A percentile compares a stretch with the other conserved stretches of the same genome.
These are phyloP conservation scores for Castanea sativa DNA, from an alignment of 306 rosid species.

Conservation along the genomic window DNA sequence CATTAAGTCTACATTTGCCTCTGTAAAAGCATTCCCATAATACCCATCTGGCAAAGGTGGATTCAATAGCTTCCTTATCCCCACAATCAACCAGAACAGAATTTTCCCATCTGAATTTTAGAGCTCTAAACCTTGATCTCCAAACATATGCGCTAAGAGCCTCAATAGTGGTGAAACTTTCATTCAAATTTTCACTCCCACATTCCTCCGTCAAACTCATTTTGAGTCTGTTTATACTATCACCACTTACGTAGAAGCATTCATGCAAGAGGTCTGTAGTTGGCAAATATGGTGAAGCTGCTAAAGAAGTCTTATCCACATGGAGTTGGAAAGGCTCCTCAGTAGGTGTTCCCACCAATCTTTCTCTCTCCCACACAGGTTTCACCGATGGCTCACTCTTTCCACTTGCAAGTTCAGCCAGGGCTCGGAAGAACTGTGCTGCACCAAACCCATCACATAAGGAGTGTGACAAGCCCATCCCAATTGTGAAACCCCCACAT, in stretches of 20 bases:
- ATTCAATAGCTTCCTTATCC: slow-evolving; percentile 39
- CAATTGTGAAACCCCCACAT: slow-evolving; percentile 53
- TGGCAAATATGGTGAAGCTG: slow-evolving; percentile 47
- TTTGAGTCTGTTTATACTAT: slow-evolving; percentile 41
- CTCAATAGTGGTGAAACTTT: slow-evolving; percentile 48
- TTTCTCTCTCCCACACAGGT: slow-evolving; percentile 55
- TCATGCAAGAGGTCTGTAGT: slow-evolving; percentile 32
- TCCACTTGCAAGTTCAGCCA: slow-evolving; percentile 47
- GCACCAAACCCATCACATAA: slow-evolving; percentile 53
- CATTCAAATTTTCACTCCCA: not conserved
- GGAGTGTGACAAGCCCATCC: slow-evolving; percentile 42
- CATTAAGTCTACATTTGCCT: slow-evolving; percentile 23
- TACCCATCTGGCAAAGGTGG: slow-evolving; percentile 57
- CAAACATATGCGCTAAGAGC: slow-evolving; percentile 50
- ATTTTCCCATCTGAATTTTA: slow-evolving; percentile 39
- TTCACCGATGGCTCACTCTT: slow-evolving; percentile 42
- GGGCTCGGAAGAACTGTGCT: slow-evolving; percentile 36
- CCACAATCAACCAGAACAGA: slow-evolving; percentile 31
- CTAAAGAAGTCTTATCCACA: slow-evolving; percentile 17
- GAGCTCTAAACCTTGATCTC: slow-evolving; percentile 49
- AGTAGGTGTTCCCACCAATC: slow-evolving; percentile 18
- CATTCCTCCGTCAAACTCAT: slow-evolving; percentile 25
- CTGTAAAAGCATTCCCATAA: slow-evolving; percentile 56
- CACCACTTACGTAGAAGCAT: slow-evolving; percentile 21
- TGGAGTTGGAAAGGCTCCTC: slow-evolving; percentile 26